These are phyloP conservation scores for Symmetrospora coprosmae DNA, from an alignment of 768 basidiomycete genomes.

Conservation along the genomic window DNA sequence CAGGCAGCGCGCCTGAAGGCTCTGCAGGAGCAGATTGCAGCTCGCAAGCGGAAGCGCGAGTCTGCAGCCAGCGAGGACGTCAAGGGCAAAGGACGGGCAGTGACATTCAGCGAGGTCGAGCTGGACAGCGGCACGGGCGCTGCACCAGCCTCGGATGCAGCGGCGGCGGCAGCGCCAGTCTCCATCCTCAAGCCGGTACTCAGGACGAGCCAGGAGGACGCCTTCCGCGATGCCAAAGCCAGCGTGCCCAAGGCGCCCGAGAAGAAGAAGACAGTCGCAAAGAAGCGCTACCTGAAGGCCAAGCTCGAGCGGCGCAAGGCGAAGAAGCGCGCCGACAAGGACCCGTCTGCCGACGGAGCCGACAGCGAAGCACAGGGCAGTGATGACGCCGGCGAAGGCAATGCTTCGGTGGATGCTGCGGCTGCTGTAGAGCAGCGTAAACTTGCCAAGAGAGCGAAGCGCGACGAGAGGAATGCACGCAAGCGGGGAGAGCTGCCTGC, in stretches of 20 bases:
- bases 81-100: constrained; percentile 19
- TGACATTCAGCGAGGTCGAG: neutral
- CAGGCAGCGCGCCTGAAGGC: neutral
- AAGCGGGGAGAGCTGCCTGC: constrained; percentile 27
- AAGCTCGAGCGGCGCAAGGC: constrained; percentile 56
- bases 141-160: too few relatives aligned
- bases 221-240: neutral
- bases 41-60: neutral
- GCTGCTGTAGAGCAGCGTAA: constrained; percentile 26
- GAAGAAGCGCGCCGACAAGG: constrained; percentile 37
- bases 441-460: constrained; percentile 26
- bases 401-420: constrained; percentile 11
- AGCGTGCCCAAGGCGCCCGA: constrained; percentile 19
- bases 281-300: constrained; percentile 56
- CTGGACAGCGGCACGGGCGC: too few relatives aligned
- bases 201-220: too few relatives aligned
- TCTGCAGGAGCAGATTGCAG: constrained; percentile 3
- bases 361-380: neutral
- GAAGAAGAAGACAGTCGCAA: constrained; percentile 55
- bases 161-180: too few relatives aligned
- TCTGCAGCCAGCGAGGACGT: neutral
- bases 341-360: constrained; percentile 25
- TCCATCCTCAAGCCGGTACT: too few relatives aligned
- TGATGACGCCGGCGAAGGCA: neutral
- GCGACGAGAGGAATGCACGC: constrained; percentile 27